phyloP scores from a whole-genome alignment of 2,329 filamentous ascomycete genomes.

The Pestalotiopsis sp. region DNA sequence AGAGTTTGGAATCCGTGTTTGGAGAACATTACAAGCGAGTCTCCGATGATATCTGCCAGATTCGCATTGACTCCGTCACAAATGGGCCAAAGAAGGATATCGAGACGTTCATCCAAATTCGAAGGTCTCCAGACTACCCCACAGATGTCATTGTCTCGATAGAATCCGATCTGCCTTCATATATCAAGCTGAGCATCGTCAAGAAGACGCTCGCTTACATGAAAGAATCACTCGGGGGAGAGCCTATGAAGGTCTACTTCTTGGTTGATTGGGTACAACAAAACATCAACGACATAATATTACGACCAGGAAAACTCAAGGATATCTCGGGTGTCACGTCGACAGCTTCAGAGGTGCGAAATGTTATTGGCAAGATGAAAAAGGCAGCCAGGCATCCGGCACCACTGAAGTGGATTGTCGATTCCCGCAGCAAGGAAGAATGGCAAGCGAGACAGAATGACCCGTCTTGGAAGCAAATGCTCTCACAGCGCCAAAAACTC shows the following conservation, averaged over 20 bases:
- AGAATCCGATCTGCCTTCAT: constrained; percentile 75
- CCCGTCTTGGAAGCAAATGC: constrained; percentile 73
- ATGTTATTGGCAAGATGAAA: constrained; percentile 30
- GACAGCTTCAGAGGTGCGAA: constrained; percentile 60
- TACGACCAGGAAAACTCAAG: constrained; percentile 79
- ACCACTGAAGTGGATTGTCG: constrained; percentile 66
- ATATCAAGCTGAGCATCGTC: constrained; percentile 88
- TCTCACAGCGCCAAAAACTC: constrained; percentile 70
- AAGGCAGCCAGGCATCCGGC: constrained; percentile 52
- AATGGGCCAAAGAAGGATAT: constrained; percentile 53
- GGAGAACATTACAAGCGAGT: constrained; percentile 70
- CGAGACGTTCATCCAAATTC: constrained; percentile 65
- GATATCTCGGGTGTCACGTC: constrained; percentile 82
- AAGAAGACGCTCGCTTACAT: constrained; percentile 76
- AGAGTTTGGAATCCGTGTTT: constrained; percentile 83
- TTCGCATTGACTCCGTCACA: constrained; percentile 63
- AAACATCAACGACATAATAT: constrained; percentile 79
- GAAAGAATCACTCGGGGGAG: constrained; percentile 71
- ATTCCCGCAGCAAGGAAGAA: constrained; percentile 61
- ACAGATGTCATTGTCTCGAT: constrained; percentile 70
- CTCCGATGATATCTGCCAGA: constrained; percentile 67
- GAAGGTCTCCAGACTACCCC: constrained; percentile 77
- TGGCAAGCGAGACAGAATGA: constrained; percentile 72
- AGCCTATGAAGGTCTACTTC: constrained; percentile 88
- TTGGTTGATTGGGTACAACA: constrained; percentile 91